Evolutionary conservation across 345 rosid genomes (phyloP), one percentile per base, ranked within the genome.

Genomic region (Physaria fendleri): DNA sequence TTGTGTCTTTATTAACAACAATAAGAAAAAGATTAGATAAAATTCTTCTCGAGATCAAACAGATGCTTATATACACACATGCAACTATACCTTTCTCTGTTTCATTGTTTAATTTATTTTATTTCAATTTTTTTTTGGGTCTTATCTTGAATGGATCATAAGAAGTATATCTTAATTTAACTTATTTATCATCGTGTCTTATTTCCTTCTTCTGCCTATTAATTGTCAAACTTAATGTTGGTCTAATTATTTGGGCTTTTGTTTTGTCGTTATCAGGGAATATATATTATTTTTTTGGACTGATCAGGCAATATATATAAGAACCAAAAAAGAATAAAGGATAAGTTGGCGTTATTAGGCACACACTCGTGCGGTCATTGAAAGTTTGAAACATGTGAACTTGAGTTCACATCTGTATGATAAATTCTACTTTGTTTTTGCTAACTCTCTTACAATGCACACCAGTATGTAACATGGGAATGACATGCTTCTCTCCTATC

Each of bases 61-160:
- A 35, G 43, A n/a, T n/a, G n/a, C 21, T 51, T 51, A 61, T 44
- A 64, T 41, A 28, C n/a, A 35, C 40, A 61, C 67, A 68, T 53
- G 62, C 62, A 52, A 39, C 44, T 22, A 65, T 20, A 35, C 8
- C 23, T 12, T 8, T 49, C 52, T 15, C 5, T 55, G 17, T 18
- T 6, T 58, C 6, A 17, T 59, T 51, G 6, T 60, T 68, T 32
- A 40, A 17, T 9, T 32, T 17, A 37, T 53, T 53, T 35, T 60
- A 52, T 38, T 68, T 68, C 50, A 45, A 35, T 5, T 21, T 48
- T 52, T 68, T n/a, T n/a, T n/a, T n/a, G n/a, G 66, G 62, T 60
- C 56, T 55, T 68, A 61, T 68, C 67, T 61, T 60, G 62, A 60
- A 60, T 20, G 44, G 42, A 56, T n/a, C n/a, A 56, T 68, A 60